Percentiles rank a stretch among this genome's conserved stretches.
Evolutionary conservation across 2,329 filamentous ascomycete species (phyloP).

Genomic region (Salinomyces thailandicus): DNA sequence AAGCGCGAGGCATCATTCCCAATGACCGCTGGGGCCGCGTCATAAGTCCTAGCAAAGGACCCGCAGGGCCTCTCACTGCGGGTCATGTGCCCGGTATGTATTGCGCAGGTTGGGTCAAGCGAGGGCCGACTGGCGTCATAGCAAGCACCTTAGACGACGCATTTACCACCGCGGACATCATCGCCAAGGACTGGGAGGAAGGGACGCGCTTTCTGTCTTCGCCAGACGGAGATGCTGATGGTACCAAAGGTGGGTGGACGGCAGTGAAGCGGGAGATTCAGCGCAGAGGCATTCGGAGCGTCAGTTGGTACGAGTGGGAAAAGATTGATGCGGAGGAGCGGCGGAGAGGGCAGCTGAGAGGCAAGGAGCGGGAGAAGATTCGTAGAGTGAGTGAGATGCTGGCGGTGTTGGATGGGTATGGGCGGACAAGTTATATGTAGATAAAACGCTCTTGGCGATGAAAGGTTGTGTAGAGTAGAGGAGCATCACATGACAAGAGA

Average conservation of each 20-base stretch:
- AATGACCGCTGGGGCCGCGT: slow-evolving; percentile 76
- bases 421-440: not conserved
- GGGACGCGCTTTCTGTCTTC: slow-evolving; percentile 36
- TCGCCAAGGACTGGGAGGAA: slow-evolving; percentile 63
- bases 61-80: slow-evolving; percentile 33
- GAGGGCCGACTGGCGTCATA: slow-evolving; percentile 89
- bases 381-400: slow-evolving; percentile 49
- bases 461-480: too few relatives aligned
- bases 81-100: slow-evolving; percentile 63
- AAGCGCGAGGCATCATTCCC: slow-evolving; percentile 60
- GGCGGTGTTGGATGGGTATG: slow-evolving; percentile 29
- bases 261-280: slow-evolving; percentile 54
- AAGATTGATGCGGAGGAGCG: slow-evolving; percentile 72
- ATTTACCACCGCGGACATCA: slow-evolving; percentile 75
- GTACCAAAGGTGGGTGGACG: slow-evolving; percentile 57
- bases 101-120: slow-evolving; percentile 93
- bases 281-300: slow-evolving; percentile 46
- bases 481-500: too few relatives aligned
- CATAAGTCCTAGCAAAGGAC: slow-evolving; percentile 32
- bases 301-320: slow-evolving; percentile 80
- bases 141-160: slow-evolving; percentile 93
- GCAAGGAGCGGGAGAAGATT: slow-evolving; percentile 69
- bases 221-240: slow-evolving; percentile 7
- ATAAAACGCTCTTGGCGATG: too few relatives aligned
- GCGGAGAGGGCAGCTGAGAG: slow-evolving; percentile 51